These are phyloP conservation scores for Metarhizium humberi DNA, from an alignment of 2,329 filamentous ascomycete genomes.

Conservation along the genomic window DNA sequence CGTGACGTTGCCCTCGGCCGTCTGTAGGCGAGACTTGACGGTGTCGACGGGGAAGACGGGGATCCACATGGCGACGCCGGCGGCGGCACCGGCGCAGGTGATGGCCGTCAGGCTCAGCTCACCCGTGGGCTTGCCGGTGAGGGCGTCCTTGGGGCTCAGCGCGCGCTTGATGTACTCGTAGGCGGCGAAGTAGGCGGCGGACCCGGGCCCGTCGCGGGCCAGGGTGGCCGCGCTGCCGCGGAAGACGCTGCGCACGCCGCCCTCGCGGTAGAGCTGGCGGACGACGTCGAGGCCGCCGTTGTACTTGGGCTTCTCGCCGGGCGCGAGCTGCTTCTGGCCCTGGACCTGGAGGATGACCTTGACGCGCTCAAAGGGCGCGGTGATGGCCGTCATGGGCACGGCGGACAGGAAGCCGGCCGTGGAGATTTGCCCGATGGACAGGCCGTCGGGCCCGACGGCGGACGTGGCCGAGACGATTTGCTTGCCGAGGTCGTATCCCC, in stretches of 20 bases:
- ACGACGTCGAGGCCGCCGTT: constrained; percentile 82
- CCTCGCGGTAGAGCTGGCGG: constrained; percentile 83
- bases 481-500: constrained; percentile 96
- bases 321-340: constrained; percentile 78
- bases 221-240: constrained; percentile 84
- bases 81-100: constrained; percentile 77
- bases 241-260: constrained; percentile 86
- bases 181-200: constrained; percentile 90
- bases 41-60: constrained; percentile 97
- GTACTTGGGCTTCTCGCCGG: constrained; percentile 91
- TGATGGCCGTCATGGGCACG: constrained; percentile 94
- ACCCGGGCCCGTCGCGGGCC: constrained; percentile 86
- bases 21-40: constrained; percentile 89
- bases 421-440: constrained; percentile 79
- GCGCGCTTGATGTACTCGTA: constrained; percentile 92
- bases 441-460: constrained; percentile 57
- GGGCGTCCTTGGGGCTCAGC: constrained; percentile 73
- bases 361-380: constrained; percentile 97
- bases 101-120: constrained; percentile 75
- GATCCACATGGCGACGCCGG: constrained; percentile 98
- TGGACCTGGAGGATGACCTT: constrained; percentile 98
- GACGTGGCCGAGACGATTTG: constrained; percentile 65
- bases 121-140: constrained; percentile 62
- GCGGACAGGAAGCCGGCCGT: constrained; percentile 95
- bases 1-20: constrained; percentile 74